These are phyloP conservation scores for Herpotrichia juniperi DNA, from an alignment of 2,329 filamentous ascomycete species.

Conservation along the genomic window DNA sequence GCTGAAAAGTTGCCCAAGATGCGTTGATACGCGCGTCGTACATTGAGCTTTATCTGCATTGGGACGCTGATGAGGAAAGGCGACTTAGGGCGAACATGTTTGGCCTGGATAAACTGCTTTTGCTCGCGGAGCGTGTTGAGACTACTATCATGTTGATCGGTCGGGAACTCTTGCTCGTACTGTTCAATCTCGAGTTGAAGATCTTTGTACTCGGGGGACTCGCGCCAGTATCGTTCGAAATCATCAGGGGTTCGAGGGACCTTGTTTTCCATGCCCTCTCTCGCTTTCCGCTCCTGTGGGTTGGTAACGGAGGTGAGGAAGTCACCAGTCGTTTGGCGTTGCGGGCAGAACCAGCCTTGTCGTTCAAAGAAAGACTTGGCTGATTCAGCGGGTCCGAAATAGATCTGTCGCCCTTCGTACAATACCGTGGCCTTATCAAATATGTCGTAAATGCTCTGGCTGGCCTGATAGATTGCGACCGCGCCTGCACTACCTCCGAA, in stretches of 20 bases:
- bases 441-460: conserved; percentile 69
- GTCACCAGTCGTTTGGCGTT: conserved; percentile 71
- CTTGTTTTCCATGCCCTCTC: conserved; percentile 58
- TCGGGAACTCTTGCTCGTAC: conserved; percentile 51
- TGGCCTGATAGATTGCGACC: conserved; percentile 64
- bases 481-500: conserved; percentile 56
- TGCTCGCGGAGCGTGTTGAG: conserved; percentile 45
- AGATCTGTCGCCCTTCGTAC: conserved; percentile 73
- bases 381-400: conserved; percentile 64
- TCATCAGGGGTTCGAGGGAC: conserved; percentile 67
- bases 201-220: conserved; percentile 45
- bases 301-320: conserved; percentile 74
- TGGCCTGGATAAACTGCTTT: conserved; percentile 60
- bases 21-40: conserved; percentile 38
- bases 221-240: conserved; percentile 66
- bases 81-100: conserved; percentile 60
- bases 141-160: conserved; percentile 34
- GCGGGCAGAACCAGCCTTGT: conserved; percentile 71
- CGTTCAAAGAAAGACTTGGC: conserved; percentile 71
- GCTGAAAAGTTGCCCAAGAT: conserved; percentile 41
- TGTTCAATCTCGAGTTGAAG: conserved; percentile 48
- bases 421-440: conserved; percentile 74
- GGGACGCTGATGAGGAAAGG: conserved; percentile 63
- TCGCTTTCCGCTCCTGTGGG: conserved; percentile 63
- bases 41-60: conserved; percentile 49